Evolutionary conservation across 495 filamentous ascomycete genomes (phyloP), one percentile per base, ranked within the genome.

Genomic region (Immersiella caudata): DNA sequence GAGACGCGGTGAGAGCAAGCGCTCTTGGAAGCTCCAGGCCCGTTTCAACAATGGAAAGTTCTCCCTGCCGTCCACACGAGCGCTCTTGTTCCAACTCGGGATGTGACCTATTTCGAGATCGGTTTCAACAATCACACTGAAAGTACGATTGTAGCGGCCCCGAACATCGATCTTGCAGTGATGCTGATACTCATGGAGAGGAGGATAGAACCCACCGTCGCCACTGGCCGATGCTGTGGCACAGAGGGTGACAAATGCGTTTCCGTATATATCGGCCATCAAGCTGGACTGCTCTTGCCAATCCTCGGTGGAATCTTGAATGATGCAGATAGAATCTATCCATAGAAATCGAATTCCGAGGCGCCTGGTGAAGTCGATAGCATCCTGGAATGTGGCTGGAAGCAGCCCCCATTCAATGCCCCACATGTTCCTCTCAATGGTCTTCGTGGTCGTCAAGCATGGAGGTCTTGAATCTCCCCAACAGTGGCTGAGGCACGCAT

Each of bases 281-380:
- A 24, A n/a, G 8, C 18, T 49, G 7, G 50, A 49, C 26, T 64
- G 35, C 24, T 35, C 24, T 21, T 54, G 49, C 62, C 62, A 64
- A 46, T 64, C 62, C 1, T 64, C 24, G 26, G 22, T 0, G 12
- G 16, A 16, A 21, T 56, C 35, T 21, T 64, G 62, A 24, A 64
- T 55, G 51, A 64, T 64, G 26, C 62, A 64, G 21, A 64, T 46
- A 6, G 62, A 64, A 18, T 64, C 62, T 22, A 64, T 64, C 62
- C 62, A 64, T 6, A 64, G 24, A n/a, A 25, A 64, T 1, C 62
- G 24, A 22, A 64, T 16, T 16, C 25, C 24, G 6, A 64, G 50
- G 5, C 29, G 14, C 16, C 49, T 46, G 14, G 62, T 64, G 62
- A 55, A 54, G 16, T 52, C 25, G 50, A 56, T 36, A 14, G 62